Evolutionary conservation across 768 basidiomycete species (phyloP), one percentile per base, ranked within the genome.

Genomic region (Lanmaoa rubissima): DNA sequence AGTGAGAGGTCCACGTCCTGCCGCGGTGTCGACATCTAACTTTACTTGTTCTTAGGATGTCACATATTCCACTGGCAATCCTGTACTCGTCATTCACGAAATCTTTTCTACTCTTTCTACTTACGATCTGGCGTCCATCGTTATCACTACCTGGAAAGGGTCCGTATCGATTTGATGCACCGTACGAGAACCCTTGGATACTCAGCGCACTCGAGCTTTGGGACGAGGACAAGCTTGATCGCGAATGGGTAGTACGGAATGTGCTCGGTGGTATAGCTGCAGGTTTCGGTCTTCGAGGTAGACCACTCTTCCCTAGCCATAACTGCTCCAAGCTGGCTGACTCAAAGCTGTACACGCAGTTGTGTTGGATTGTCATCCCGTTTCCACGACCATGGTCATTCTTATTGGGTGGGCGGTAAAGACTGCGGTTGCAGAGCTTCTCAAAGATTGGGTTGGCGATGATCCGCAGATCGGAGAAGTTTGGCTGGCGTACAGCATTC

Each of bases 1-100:
- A 79, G 87, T 85, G 34, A 46, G 70, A 10, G 21, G 3, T 14
- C 3, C 14, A 11, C 5, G 3, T 24, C 12, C 24, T 21, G 24
- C 32, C 3, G 36, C 24, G 14, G 36, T 34, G 5, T 19, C n/a
- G 9, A 19, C 11, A 5, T 44, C 32, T 42, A 14, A 55, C 31
- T 24, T 40, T 24, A 10, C 35, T 51, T 59, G 19, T 39, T 35
- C 35, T 42, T 36, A 90, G 89, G 61, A 79, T 86, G 51, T 87
- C 88, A 0, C 79, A 91, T 36, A 81, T 94, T 40, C 86, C 92
- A 4, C 77, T 94, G n/a, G 84, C 84, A 13, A 75, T 93, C 6
- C 79, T 92, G 67, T 93, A 93, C 65, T 91, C 91, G 0, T 94
- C 91, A 2, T 72, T 92, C 21, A 90, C 87, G 6, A 94, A 93